Evolutionary conservation across 129 eudicot species (phyloP), one percentile per base, ranked within the genome.

Genomic region (Centrapalus pauciflorus): DNA sequence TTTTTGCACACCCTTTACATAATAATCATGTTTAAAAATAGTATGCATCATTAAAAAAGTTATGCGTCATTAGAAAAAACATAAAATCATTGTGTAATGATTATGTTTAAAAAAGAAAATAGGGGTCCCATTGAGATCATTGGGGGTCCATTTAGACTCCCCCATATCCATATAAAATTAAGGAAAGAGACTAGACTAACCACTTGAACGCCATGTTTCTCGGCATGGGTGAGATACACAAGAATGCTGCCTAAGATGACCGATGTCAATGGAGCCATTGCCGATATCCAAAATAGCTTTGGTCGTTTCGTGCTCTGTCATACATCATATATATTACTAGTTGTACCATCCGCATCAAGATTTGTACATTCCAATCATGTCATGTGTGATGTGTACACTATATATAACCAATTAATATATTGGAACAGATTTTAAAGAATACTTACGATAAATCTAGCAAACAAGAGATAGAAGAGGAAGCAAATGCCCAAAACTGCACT

Each of bases 131-230:
- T n/a, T n/a, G n/a, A n/a, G n/a, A n/a, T n/a, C n/a, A n/a, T n/a
- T n/a, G n/a, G n/a, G n/a, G n/a, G n/a, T n/a, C n/a, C n/a, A n/a
- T n/a, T n/a, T n/a, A n/a, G n/a, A n/a, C n/a, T n/a, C n/a, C n/a
- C n/a, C n/a, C n/a, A n/a, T n/a, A n/a, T n/a, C n/a, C n/a, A n/a
- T n/a, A n/a, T n/a, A n/a, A n/a, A n/a, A n/a, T n/a, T 17, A 16
- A 12, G 26, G 6, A 67, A 61, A n/a, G 64, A 72, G 20, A 41
- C 17, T 16, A 9, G n/a, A 52, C 90, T 79, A 57, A 94, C 99
- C 95, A 89, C 95, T 86, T 86, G 97, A 59, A 94, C 86, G 0
- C 99, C 99, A 28, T 94, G 97, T 32, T 77, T 89, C 25, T 94
- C 99, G 32, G 99, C 99, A 45, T 89, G 93, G 55, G 99, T 89